Evolutionary conservation across 2,329 filamentous ascomycete genomes (phyloP), one percentile per base, ranked within the genome.

Genomic region (Xylariales sp.): DNA sequence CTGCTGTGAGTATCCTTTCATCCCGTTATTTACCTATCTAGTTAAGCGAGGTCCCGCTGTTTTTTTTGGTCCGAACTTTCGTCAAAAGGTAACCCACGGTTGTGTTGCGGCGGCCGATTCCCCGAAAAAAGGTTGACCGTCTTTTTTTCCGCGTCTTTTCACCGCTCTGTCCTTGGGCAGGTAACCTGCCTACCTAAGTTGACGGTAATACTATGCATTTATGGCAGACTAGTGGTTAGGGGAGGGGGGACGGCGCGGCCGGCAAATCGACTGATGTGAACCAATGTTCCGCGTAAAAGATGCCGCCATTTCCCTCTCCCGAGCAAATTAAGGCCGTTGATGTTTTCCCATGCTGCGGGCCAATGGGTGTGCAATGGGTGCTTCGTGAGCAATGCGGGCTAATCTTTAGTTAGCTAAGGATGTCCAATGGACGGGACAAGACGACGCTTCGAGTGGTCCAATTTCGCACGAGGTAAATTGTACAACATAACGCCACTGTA

Each of bases 151-250:
- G 43, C 30, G 6, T n/a, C 45, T 43, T 43, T 67, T 49, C 59
- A 63, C 59, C 59, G 59, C 64, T 63, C 43, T 34, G 34, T 30
- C 23, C 43, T 57, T n/a, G 39, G 39, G 6, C 8, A 9, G 6
- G 36, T 39, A 8, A 39, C 36, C 12, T 39, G 23, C 23, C 23
- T 23, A 23, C 23, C 28, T 34, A 34, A 34, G 23, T 34, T 34
- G 32, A 34, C 32, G 39, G 39, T 12, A 53, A 8, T 10, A 36
- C 36, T 8, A 36, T 53, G 30, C 7, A n/a, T 53, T 36, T 54
- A 7, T 53, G 36, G 50, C 14, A 16, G 10, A 50, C n/a, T 39
- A n/a, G n/a, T 41, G 34, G 52, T 54, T 54, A 23, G 9, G n/a
- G 32, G 32, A 16, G 46, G 36, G 34, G 45, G 28, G 57, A 45